phyloP scores from a whole-genome alignment of 331 rosid species.

The Ulmus americana region DNA sequence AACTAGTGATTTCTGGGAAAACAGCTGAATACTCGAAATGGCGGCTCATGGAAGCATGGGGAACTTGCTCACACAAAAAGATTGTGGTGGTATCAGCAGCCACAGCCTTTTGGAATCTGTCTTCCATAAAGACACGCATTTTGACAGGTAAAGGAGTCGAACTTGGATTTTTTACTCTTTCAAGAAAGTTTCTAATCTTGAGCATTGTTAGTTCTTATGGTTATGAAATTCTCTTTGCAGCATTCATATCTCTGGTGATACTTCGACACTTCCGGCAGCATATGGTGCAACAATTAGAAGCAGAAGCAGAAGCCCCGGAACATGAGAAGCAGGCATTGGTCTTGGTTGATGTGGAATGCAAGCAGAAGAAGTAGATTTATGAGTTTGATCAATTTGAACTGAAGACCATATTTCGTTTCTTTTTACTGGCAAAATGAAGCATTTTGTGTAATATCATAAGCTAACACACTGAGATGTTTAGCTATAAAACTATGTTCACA shows the following conservation, averaged over 20 bases:
- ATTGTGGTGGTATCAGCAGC: slow-evolving; percentile 43
- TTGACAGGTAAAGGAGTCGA: slow-evolving; percentile 46
- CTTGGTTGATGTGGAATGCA: slow-evolving; percentile 19
- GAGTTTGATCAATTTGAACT: background rate
- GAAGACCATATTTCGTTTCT: background rate
- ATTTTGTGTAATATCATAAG: too few species aligned
- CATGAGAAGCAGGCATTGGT: slow-evolving; percentile 24
- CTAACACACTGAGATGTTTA: background rate
- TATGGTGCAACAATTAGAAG: slow-evolving; percentile 33
- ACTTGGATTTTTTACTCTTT: background rate
- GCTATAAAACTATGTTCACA: background rate
- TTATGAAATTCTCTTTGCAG: slow-evolving; percentile 32
- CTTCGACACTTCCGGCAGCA: slow-evolving; percentile 52
- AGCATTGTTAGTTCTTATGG: slow-evolving; percentile 16
- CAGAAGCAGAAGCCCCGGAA: slow-evolving; percentile 18
- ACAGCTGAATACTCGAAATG: slow-evolving; percentile 51
- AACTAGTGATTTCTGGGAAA: slow-evolving; percentile 11
- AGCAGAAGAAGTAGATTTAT: background rate
- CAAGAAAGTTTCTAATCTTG: background rate
- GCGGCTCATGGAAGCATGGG: slow-evolving; percentile 61
- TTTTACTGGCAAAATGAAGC: background rate
- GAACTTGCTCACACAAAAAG: slow-evolving; percentile 76
- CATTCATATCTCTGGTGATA: slow-evolving; percentile 63
- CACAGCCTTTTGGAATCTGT: slow-evolving; percentile 73
- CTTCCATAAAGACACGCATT: slow-evolving; percentile 57